These are phyloP conservation scores for Cymbopogon flexuosus DNA, from an alignment of 202 grass and related monocot genomes.

Conservation along the genomic window DNA sequence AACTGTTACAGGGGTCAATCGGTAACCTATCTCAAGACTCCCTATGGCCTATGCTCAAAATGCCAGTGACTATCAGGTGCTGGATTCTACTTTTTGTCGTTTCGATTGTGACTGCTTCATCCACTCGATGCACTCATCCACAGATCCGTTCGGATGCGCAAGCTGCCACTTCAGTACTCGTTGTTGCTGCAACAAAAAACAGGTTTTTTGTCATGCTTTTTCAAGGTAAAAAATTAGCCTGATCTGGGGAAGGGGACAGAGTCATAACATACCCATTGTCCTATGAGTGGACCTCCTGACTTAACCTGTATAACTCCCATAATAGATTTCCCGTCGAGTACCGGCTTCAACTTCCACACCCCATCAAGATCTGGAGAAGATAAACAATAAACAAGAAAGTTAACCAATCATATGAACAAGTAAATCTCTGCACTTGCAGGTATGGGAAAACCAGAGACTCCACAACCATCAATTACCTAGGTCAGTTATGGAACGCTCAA, in stretches of 20 bases:
- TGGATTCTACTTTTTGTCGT: constrained; percentile 55
- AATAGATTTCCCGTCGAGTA: constrained; percentile 87
- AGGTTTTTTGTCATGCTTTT: neutral
- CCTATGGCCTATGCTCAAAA: neutral
- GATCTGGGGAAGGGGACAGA: neutral
- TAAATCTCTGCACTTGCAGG: neutral
- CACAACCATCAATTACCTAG: constrained; percentile 40
- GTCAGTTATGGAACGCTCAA: constrained; percentile 52
- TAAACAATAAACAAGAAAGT: neutral
- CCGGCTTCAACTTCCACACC: constrained; percentile 65
- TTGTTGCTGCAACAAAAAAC: constrained; percentile 61
- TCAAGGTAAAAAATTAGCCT: neutral
- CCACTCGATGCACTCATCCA: constrained; percentile 79
- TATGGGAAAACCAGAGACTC: neutral
- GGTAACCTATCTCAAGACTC: too few species aligned
- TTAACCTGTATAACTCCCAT: constrained; percentile 79
- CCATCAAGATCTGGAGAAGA: constrained; percentile 55
- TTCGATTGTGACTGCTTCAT: constrained; percentile 81
- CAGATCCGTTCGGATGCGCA: constrained; percentile 56
- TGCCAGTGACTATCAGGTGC: constrained; percentile 7
- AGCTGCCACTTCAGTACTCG: constrained; percentile 84
- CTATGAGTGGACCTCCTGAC: constrained; percentile 73
- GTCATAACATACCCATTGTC: constrained; percentile 59
- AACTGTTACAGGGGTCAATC: too few species aligned
- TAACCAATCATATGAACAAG: constrained; percentile 1